Percentiles rank a stretch among this genome's conserved stretches.
phyloP scores from a whole-genome alignment of 1,284 basidiomycete species.

The Lentinula novae-zelandiae region DNA sequence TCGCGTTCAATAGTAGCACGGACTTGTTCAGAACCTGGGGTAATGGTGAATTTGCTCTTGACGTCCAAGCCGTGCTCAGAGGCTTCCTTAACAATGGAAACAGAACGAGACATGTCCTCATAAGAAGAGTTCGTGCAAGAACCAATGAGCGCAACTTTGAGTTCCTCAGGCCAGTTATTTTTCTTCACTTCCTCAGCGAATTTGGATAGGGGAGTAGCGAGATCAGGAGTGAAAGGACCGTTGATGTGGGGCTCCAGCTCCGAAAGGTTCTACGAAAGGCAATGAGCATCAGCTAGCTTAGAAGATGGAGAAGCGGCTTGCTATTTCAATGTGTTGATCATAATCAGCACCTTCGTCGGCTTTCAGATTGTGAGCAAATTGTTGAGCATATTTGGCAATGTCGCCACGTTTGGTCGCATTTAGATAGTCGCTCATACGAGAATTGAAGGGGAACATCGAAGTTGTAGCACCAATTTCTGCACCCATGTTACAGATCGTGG shows the following conservation, averaged over 20 bases:
- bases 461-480: conserved; percentile 99
- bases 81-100: conserved; percentile 91
- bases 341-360: conserved; percentile 92
- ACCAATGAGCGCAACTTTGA: conserved; percentile 97
- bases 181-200: conserved; percentile 91
- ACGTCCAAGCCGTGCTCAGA: conserved; percentile 81
- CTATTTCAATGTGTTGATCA: conserved; percentile 92
- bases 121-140: conserved; percentile 99
- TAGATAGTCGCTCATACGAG: conserved; percentile 91
- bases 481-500: conserved; percentile 99
- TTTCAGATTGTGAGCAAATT: conserved; percentile 89
- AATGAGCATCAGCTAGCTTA: not conserved
- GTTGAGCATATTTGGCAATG: conserved; percentile 88
- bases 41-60: conserved; percentile 96
- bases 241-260: conserved; percentile 99
- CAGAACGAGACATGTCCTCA: conserved; percentile 99
- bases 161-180: conserved; percentile 95
- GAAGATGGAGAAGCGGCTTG: conserved; percentile 31
- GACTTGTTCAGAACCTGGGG: conserved; percentile 97
- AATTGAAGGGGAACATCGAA: conserved; percentile 98
- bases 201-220: conserved; percentile 95
- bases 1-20: conserved; percentile 97
- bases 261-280: conserved; percentile 69
- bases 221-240: conserved; percentile 96
- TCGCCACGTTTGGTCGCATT: conserved; percentile 88